A percentile compares a stretch with the other conserved stretches of the same genome.
These are phyloP conservation scores for Trametes pubescens DNA, from an alignment of 1,284 basidiomycete genomes.

Conservation along the genomic window DNA sequence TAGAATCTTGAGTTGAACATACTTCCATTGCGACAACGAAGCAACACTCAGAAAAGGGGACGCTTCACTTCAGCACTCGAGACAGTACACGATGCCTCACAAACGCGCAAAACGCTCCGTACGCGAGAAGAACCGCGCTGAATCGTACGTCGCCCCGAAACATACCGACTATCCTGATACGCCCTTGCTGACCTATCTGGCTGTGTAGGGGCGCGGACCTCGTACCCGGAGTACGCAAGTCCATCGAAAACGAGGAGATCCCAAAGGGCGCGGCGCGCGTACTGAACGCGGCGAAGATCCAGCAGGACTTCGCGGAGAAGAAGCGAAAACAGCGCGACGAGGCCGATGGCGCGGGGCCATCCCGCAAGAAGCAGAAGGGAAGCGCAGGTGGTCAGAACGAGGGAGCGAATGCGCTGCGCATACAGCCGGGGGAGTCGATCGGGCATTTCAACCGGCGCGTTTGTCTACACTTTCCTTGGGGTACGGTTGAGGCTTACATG, in stretches of 20 bases:
- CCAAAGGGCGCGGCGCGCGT: constrained; percentile 73
- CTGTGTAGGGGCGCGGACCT: constrained; percentile 52
- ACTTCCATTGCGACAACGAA: too few species aligned
- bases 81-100: constrained; percentile 59
- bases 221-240: constrained; percentile 34
- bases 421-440: constrained; percentile 73
- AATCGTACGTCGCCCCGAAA: constrained; percentile 45
- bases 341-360: constrained; percentile 41
- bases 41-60: too few species aligned
- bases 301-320: constrained; percentile 61
- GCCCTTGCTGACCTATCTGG: not conserved
- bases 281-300: constrained; percentile 65
- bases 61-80: too few species aligned
- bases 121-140: constrained; percentile 49
- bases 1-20: too few species aligned
- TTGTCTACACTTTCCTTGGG: constrained; percentile 5
- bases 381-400: constrained; percentile 30
- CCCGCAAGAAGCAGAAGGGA: constrained; percentile 49
- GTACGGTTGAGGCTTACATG: not conserved
- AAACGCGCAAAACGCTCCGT: constrained; percentile 64
- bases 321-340: constrained; percentile 52
- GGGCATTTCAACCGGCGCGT: constrained; percentile 77
- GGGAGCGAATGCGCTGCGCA: constrained; percentile 47
- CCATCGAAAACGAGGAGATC: constrained; percentile 56
- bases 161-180: not conserved